Evolutionary conservation across 176 grass and related monocot genomes (phyloP), one percentile per base, ranked within the genome.

Genomic region (Musa acuminata): DNA sequence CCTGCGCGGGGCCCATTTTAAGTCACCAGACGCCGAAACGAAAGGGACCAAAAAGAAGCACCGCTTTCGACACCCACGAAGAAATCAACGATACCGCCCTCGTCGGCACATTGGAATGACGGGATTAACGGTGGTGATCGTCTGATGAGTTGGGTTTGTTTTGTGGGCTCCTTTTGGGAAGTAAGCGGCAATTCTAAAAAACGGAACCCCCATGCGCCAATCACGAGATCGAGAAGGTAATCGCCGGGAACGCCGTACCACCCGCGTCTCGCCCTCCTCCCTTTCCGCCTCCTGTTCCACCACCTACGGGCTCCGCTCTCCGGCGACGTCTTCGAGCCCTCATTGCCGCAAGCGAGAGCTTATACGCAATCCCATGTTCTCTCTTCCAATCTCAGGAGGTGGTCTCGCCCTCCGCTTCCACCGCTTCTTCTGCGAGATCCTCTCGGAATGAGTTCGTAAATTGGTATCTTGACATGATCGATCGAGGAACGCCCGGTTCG

Each of bases 401-500:
- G 55, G 75, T 4, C 49, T 21, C 24, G 10, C 81, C 3, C 3
- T 70, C 79, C n/a, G 35, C 4, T 43, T 43, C 3, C 3, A 0
- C 35, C 35, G 35, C 4, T 43, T 43, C 35, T 43, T 43, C 4
- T 43, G 35, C 35, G 35, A 43, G 3, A 43, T 43, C 35, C 35
- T 43, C 35, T 8, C 83, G 87, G 63, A 78, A 25, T 24, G 82
- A 86, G 49, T 54, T 88, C 22, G 83, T 93, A 19, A 64, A 75
- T 68, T 93, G 88, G 88, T 93, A 93, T 72, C 86, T 93, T 23
- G 80, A 82, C 13, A 83, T 86, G 80, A 83, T 98, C 35, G 35
- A 43, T 43, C 26, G 88, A 93, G 55, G 69, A 86, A 22, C 86
- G 82, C 76, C 88, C 94, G 0, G 77, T 93, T 73, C 88, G 87